Evolutionary conservation across 331 rosid species (phyloP).

Genomic region (Acacia pycnantha): DNA sequence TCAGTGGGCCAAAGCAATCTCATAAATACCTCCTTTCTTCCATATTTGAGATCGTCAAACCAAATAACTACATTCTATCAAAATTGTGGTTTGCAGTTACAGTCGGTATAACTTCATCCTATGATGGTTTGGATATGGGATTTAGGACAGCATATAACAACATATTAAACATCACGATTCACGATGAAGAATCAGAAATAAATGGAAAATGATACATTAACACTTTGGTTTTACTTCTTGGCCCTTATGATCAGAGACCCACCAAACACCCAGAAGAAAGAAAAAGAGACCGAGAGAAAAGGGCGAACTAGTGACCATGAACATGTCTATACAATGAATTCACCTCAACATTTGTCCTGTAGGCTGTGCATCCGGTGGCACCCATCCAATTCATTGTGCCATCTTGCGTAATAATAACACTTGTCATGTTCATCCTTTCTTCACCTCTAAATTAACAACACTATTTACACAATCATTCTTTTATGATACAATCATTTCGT

Average conservation of each 20-base stretch:
- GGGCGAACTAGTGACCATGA: neutral
- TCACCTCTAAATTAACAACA: slow-evolving; percentile 18
- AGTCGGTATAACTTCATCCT: neutral
- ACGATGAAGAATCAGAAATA: neutral
- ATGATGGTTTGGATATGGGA: no score
- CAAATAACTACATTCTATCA: no score
- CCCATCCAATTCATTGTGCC: neutral
- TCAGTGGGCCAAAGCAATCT: neutral
- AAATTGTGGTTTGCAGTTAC: no score
- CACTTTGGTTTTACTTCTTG: neutral
- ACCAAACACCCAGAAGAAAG: neutral
- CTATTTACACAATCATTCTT: slow-evolving; percentile 28
- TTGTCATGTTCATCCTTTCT: slow-evolving; percentile 11
- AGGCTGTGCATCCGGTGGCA: neutral
- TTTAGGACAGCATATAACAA: no score
- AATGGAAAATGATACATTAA: neutral
- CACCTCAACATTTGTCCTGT: neutral
- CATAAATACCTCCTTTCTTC: no score
- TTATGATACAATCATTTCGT: neutral
- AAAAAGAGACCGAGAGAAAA: neutral
- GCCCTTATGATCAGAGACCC: neutral
- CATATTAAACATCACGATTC: neutral
- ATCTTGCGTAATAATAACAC: neutral
- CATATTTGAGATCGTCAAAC: no score
- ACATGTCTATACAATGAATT: neutral